Evolutionary conservation across 2,329 filamentous ascomycete species (phyloP).

Genomic region (Penicillium paneum): DNA sequence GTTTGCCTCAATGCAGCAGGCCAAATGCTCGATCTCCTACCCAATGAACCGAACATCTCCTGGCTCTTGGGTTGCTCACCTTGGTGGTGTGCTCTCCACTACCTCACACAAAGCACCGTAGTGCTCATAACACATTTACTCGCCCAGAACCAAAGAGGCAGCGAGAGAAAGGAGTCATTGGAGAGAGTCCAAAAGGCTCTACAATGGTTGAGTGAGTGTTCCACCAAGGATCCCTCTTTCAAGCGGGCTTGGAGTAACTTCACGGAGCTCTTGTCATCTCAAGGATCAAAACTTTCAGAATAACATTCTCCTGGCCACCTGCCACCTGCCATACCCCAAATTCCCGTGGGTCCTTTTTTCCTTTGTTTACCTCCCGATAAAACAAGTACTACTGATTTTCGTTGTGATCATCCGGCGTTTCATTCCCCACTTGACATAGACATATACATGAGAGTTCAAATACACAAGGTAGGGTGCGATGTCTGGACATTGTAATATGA

Average conservation of each 20-base stretch:
- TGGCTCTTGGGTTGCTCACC: slow-evolving; percentile 34
- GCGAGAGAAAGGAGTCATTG: slow-evolving; percentile 26
- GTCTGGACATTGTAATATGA: no score
- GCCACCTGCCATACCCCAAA: not conserved
- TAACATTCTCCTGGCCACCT: not conserved
- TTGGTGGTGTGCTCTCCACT: slow-evolving; percentile 44
- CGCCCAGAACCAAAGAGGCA: slow-evolving; percentile 29
- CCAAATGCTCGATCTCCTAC: slow-evolving; percentile 34
- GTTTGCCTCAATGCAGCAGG: slow-evolving; percentile 37
- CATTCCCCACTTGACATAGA: not conserved
- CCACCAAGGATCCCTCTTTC: slow-evolving; percentile 31
- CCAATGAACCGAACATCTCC: slow-evolving; percentile 31
- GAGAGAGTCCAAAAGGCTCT: slow-evolving; percentile 35
- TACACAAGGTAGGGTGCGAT: not conserved
- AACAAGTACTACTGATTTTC: not conserved
- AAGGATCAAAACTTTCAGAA: slow-evolving; percentile 13
- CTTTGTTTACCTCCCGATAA: not conserved
- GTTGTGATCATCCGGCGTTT: not conserved
- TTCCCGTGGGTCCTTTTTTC: not conserved
- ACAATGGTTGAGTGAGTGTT: slow-evolving; percentile 38
- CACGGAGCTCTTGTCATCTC: slow-evolving; percentile 23
- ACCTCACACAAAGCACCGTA: slow-evolving; percentile 40
- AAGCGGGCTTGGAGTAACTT: slow-evolving; percentile 35
- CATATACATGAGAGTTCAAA: not conserved
- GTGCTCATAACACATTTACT: slow-evolving; percentile 41